A percentile compares a stretch with the other conserved stretches of the same genome.
Evolutionary conservation across 2,329 filamentous ascomycete genomes (phyloP).

Genomic region (Talaromyces sp.): DNA sequence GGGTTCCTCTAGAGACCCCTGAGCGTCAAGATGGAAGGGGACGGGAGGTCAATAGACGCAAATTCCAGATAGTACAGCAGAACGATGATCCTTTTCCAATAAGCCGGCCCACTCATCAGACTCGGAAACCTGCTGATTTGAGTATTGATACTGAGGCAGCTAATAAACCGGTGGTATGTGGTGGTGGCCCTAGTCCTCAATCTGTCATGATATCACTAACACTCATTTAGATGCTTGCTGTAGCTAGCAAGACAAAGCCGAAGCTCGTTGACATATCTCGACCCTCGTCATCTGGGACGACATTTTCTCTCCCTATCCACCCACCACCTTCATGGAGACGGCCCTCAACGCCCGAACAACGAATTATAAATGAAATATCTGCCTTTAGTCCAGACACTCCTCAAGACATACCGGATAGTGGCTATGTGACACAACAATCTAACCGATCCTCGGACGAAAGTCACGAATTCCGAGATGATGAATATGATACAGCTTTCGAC

Average conservation of each 20-base stretch:
- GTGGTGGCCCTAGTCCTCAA: neutral
- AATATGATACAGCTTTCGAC: conserved; percentile 22
- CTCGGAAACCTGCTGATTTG: conserved; percentile 15
- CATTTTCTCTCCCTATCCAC: conserved; percentile 26
- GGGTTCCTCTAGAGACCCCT: conserved; percentile 32
- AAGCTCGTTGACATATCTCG: conserved; percentile 39
- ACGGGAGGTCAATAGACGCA: conserved; percentile 32
- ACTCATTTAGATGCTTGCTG: conserved; percentile 25
- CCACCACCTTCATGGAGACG: conserved; percentile 24
- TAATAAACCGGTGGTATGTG: conserved; percentile 18
- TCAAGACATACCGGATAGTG: conserved; percentile 35
- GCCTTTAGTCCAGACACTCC: conserved; percentile 41
- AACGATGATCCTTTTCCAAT: conserved; percentile 26
- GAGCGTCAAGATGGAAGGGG: conserved; percentile 26
- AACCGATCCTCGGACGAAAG: conserved; percentile 27
- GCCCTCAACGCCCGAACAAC: conserved; percentile 35
- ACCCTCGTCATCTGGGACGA: conserved; percentile 32
- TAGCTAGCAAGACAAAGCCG: conserved; percentile 37
- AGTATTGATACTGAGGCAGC: conserved; percentile 18
- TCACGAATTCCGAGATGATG: conserved; percentile 27
- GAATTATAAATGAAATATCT: conserved; percentile 34
- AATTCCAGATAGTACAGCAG: conserved; percentile 38
- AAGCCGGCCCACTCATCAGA: conserved; percentile 18
- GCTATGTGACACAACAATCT: conserved; percentile 31
- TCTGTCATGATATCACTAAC: neutral